Evolutionary conservation across 2,329 filamentous ascomycete genomes (phyloP), one percentile per base, ranked within the genome.

Genomic region (Fusarium sp.): DNA sequence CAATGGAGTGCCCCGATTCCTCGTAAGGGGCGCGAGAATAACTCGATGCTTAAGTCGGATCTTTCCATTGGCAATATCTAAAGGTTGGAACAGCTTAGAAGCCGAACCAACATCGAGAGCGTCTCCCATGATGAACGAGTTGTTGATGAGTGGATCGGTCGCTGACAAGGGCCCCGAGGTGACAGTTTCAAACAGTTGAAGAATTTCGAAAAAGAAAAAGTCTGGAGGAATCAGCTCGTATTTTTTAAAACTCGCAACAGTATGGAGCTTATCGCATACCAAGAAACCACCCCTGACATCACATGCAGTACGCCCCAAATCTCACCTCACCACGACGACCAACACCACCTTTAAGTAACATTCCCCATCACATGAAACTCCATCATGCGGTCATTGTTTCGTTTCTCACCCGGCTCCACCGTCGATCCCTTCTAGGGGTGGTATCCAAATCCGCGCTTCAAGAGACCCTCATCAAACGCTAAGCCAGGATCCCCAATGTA

Each of bases 1-100:
- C 40, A 84, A 61, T 5, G 87, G 86, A 7, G 84, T 85, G 20
- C 86, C 86, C 29, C 88, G 84, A 73, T 86, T 87, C 20, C 88
- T 84, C 6, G 88, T 90, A 64, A 90, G 78, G 3, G 89, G 86
- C 2, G 87, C 85, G 72, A 86, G 77, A 51, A 87, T 81, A 27
- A 90, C 79, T 61, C 88, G 85, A 73, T 90, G 87, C 57, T 84
- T 81, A 35, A 91, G 84, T 11, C 79, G 79, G 49, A 86, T 82
- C 49, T 84, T 84, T 68, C 87, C 84, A 70, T 83, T 71, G 80
- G 83, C 71, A 70, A 84, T 80, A 12, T 69, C 74, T 14, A 83
- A 69, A 4, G 82, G 80, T 62, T 80, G 67, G 58, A 83, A 83
- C 16, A 82, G 76, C 66, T 76, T 67, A 6, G 74, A 76, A 16